Evolutionary conservation across 2,329 filamentous ascomycete genomes (phyloP), one percentile per base, ranked within the genome.

Genomic region (Talaromyces sp.): DNA sequence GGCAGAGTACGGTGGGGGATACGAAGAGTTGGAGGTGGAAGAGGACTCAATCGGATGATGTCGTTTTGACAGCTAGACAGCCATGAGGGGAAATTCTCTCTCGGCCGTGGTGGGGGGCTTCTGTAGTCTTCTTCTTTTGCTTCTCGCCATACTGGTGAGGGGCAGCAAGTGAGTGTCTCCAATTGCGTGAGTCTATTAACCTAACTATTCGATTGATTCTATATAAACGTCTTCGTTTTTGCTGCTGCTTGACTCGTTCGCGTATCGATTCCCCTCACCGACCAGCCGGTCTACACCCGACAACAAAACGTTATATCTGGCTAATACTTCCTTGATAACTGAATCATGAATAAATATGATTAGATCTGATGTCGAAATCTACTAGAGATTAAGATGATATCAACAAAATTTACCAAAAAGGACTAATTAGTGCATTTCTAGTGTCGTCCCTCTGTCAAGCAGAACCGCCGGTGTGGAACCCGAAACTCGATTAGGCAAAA

Each of bases 401-500:
- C 52, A 56, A 10, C 16, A 22, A 4, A 14, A 16, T 50, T 37
- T 24, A 56, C 52, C 52, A 56, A 39, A 56, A 39, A 56, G 33
- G 33, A 35, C n/a, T 56, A 56, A 56, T 33, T 11, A 37, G 52
- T 56, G 52, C 52, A 56, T 56, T 56, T 37, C n/a, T 56, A 56
- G 33, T 52, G 24, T 45, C 31, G 24, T 45, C 31, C 8, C 31
- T 35, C 50, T 8, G n/a, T 19, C 50, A 35, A 13, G 49, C 6
- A 49, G n/a, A 35, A 27, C 33, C 22, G 33, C 60, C 24, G 45
- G 60, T 27, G 31, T 62, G 60, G 47, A 62, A 27, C 60, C 39
- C 39, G 35, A 19, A 43, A 54, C 60, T 62, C 19, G 49, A 62
- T 43, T 62, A 62, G 60, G 60, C 47, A 62, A 62, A 50, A 50